Evolutionary conservation across 192 early-diverging fungal species (phyloP).

Genomic region (Linnemannia hyalina): DNA sequence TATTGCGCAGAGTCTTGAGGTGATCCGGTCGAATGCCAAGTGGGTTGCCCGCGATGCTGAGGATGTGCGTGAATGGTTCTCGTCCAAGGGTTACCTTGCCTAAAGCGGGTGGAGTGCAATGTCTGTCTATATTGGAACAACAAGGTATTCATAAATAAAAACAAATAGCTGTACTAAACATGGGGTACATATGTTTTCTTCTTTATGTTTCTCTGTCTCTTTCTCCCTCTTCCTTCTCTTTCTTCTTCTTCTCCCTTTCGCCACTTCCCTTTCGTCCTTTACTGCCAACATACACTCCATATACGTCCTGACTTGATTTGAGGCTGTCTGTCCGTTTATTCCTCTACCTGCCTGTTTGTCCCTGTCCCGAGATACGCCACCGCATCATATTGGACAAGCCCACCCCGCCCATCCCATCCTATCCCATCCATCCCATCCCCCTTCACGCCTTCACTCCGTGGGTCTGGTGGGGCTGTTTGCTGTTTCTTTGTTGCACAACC

Average conservation of each 20-base stretch:
- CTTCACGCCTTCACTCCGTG: neutral
- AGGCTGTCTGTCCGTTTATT: neutral
- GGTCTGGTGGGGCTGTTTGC: neutral
- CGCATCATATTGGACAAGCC: neutral
- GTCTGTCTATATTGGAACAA: neutral
- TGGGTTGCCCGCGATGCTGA: slow-evolving; percentile 68
- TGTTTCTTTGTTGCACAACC: neutral
- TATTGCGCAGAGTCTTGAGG: slow-evolving; percentile 81
- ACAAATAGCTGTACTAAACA: neutral
- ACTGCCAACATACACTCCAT: neutral
- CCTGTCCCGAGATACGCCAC: neutral
- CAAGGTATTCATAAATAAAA: neutral
- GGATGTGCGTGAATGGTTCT: slow-evolving; percentile 68
- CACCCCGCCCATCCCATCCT: neutral
- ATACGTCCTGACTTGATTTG: neutral
- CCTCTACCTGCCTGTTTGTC: neutral
- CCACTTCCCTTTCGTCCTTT: neutral
- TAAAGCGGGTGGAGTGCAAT: neutral
- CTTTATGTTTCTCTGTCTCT: neutral
- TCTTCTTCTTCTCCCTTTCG: neutral
- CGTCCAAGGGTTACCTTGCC: slow-evolving; percentile 44
- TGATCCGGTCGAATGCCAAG: slow-evolving; percentile 70
- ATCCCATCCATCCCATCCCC: neutral
- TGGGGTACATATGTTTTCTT: neutral
- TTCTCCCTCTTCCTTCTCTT: neutral